These are phyloP conservation scores for Fusarium verrucosum DNA, from an alignment of 2,329 filamentous ascomycete species.

Conservation along the genomic window DNA sequence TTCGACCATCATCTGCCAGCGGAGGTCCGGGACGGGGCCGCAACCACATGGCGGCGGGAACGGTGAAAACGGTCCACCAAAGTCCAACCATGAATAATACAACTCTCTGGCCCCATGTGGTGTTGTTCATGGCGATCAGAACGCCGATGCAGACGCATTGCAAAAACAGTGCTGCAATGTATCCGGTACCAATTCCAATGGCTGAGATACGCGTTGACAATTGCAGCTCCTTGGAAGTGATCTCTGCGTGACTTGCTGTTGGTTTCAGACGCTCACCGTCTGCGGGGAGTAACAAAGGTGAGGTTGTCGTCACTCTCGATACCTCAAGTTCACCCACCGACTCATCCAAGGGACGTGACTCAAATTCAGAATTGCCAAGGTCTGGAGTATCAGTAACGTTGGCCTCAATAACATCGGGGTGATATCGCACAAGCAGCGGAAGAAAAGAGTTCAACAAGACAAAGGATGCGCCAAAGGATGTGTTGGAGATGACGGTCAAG, in stretches of 20 bases:
- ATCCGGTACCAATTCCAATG: constrained; percentile 92
- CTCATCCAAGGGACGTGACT: constrained; percentile 50
- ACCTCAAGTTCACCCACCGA: constrained; percentile 46
- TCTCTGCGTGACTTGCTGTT: constrained; percentile 56
- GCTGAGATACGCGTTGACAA: constrained; percentile 92
- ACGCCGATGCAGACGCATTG: constrained; percentile 84
- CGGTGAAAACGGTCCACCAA: constrained; percentile 94
- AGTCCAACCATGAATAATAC: constrained; percentile 86
- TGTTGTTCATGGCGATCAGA: constrained; percentile 76
- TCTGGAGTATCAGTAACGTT: constrained; percentile 45
- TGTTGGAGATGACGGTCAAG: constrained; percentile 89
- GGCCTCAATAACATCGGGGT: constrained; percentile 63
- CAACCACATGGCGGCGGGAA: constrained; percentile 88
- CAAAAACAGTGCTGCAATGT: constrained; percentile 84
- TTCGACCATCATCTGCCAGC: constrained; percentile 59
- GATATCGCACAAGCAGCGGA: constrained; percentile 87
- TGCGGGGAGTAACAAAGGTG: constrained; percentile 59
- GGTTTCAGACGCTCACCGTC: constrained; percentile 50
- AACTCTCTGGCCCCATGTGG: constrained; percentile 84
- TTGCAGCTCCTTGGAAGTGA: constrained; percentile 73
- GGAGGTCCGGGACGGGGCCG: constrained; percentile 89
- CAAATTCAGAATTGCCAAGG: constrained; percentile 45
- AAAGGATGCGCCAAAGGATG: constrained; percentile 93
- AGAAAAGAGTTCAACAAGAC: constrained; percentile 96
- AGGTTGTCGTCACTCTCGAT: constrained; percentile 54